Base-by-base conservation (phyloP, 352 stramenopile genomes). In the Pythium chondricola region DNA sequence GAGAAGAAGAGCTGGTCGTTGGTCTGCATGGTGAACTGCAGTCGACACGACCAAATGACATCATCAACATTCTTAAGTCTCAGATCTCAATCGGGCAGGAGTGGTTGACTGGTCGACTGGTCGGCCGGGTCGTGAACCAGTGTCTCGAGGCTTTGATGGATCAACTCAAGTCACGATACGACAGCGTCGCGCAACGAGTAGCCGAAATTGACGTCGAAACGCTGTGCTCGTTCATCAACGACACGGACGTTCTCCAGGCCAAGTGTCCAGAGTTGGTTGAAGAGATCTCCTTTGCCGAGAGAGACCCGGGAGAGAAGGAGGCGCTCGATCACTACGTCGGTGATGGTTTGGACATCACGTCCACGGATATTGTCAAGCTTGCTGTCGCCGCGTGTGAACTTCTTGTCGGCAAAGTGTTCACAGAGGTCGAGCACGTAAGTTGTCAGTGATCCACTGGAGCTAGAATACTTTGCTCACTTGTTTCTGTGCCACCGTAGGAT, bases 151-250 rank as follows among this genome's bases (percentile, higher is more conserved):
- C 79, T 2, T 52, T 93, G 8, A 88, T 91, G 73, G 63, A 71
- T 20, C 71, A 91, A 39, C 44, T 93, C n/a, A 87, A 84, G 50
- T 61, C 56, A 17, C 79, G 82, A 0, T 85, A 83, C 48, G 73
- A 90, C 2, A 64, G 35, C 31, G 67, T 91, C 27, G 75, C 65
- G 5, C 48, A 59, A 0, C 65, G 66, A 14, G 42, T 87, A 13
- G 58, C 62, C 4, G 64, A 74, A 18, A 52, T 72, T 10, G 80
- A 91, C 13, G 62, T 86, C 1, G 79, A 93, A 43, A 70, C 58
- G n/a, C 49, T 93, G n/a, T 93, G 79, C 20, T 85, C 77, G 2
- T 93, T 93, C 57, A 84, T 93, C 47, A 93, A 93, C 45, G 82
- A 91, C 36, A 72, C 78, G 2, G 80, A 93, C 40, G 67, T 91